These are phyloP conservation scores for Shiraia sp. DNA, from an alignment of 2,329 filamentous ascomycete species.

Conservation along the genomic window DNA sequence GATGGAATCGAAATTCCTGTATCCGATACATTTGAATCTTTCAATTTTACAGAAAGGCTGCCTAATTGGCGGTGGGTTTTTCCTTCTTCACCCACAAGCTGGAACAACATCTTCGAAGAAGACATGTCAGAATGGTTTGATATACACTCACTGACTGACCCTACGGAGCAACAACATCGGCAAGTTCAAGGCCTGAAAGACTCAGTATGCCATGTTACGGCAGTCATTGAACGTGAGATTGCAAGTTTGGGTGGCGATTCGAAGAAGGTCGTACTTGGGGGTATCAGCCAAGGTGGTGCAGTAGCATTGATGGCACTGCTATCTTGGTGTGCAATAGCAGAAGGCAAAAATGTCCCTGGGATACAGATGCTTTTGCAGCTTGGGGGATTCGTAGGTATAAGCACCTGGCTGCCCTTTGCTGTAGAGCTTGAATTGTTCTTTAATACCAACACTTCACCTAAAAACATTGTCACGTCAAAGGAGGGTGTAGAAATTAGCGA, in stretches of 20 bases:
- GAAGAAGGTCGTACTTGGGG: constrained; percentile 16
- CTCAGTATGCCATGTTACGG: constrained; percentile 39
- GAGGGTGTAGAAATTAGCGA: no score
- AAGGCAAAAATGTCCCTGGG: no score
- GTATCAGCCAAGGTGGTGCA: constrained; percentile 24
- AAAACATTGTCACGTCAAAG: no score
- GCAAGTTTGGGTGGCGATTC: constrained; percentile 9
- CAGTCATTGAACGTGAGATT: constrained; percentile 15
- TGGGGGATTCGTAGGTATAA: constrained; percentile 19
- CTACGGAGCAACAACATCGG: constrained; percentile 49
- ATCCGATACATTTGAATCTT: constrained; percentile 48
- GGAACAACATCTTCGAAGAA: constrained; percentile 29
- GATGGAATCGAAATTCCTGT: no score
- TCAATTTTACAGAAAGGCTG: constrained; percentile 47
- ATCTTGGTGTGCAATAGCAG: constrained; percentile 7
- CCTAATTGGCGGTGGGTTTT: constrained; percentile 58
- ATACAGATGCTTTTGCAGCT: no score
- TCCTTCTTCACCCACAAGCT: constrained; percentile 47
- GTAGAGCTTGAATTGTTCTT: background rate
- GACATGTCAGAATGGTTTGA: constrained; percentile 56
- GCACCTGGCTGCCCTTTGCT: constrained; percentile 25
- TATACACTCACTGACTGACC: constrained; percentile 51
- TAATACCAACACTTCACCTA: constrained; percentile 9
- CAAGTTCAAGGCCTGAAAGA: constrained; percentile 49
- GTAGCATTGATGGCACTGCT: constrained; percentile 21